Evolutionary conservation across 257 asterid genomes (phyloP).

Genomic region (Lycium barbarum): DNA sequence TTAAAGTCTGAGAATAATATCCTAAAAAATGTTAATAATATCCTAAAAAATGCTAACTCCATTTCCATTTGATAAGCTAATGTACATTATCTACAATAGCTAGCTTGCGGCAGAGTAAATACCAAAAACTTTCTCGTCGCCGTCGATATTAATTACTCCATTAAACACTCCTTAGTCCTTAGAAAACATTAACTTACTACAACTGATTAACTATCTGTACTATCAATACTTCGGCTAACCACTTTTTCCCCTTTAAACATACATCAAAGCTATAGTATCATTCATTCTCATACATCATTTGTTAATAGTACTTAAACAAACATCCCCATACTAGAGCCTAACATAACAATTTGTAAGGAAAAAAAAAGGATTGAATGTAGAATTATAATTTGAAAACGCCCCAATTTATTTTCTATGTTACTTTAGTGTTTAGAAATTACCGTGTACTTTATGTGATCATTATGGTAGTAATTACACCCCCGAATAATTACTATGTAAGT

Average conservation of each 20-base stretch:
- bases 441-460: no score
- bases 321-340: no score
- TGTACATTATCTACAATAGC: not conserved
- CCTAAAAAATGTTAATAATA: not conserved
- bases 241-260: not conserved
- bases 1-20: not conserved
- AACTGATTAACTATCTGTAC: not conserved
- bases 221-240: not conserved
- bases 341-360: no score
- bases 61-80: not conserved
- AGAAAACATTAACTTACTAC: no score
- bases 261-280: not conserved
- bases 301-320: not conserved
- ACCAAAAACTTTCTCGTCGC: slow-evolving; percentile 4
- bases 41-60: not conserved
- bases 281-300: slow-evolving; percentile 7
- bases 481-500: no score
- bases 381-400: no score
- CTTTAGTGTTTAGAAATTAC: no score
- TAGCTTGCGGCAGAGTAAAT: slow-evolving; percentile 26
- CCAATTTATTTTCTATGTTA: no score
- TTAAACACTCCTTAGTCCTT: no score
- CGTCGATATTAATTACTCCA: not conserved
- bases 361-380: no score
- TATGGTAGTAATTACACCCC: no score